Evolutionary conservation across 2,329 filamentous ascomycete genomes (phyloP), one percentile per base, ranked within the genome.

Genomic region (Pseudopyricularia cyperi): DNA sequence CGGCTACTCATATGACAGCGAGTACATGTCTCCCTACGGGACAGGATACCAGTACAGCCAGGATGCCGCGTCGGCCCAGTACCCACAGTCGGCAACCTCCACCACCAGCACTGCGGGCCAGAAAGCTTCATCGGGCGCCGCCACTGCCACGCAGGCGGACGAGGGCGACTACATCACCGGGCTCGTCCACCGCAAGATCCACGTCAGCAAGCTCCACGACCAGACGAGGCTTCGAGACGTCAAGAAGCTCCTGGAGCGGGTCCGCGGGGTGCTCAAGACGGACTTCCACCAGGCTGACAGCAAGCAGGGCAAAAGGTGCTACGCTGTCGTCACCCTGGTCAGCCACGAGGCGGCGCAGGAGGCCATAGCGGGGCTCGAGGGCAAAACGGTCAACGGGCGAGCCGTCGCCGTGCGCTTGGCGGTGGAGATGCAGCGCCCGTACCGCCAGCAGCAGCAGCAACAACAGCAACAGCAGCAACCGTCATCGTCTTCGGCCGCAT

Each of bases 401-500:
- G 7, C 22, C 30, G 26, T 52, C 24, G 33, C 14, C 7, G 51
- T 52, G 14, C 44, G 34, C 15, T 14, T 52, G 33, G 42, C 51
- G 19, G 55, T 53, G 46, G 50, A 52, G 30, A 48, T 19, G 22
- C 34, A 46, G 3, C 14, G 46, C 3, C 51, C 54, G 15, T 33
- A 51, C 19, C 48, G 53, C 24, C 55, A 50, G 50, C 48, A 53
- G n/a, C 26, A 33, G 9, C 49, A 53, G 8, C 53, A 50, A 47
- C 48, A 53, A 14, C 26, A 33, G 9, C 49, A 53, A 6, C 53
- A 52, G 32, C 22, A 28, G 17, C 5, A 19, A 11, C 19, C 39
- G 8, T 44, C 11, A 19, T 24, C 39, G 19, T 44, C 39, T 19
- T 19, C n/a, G 7, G 17, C 9, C 4, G 22, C 14, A n/a, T n/a